These are phyloP conservation scores for Ananas comosus DNA, from an alignment of 176 grass and related monocot species.

Conservation along the genomic window DNA sequence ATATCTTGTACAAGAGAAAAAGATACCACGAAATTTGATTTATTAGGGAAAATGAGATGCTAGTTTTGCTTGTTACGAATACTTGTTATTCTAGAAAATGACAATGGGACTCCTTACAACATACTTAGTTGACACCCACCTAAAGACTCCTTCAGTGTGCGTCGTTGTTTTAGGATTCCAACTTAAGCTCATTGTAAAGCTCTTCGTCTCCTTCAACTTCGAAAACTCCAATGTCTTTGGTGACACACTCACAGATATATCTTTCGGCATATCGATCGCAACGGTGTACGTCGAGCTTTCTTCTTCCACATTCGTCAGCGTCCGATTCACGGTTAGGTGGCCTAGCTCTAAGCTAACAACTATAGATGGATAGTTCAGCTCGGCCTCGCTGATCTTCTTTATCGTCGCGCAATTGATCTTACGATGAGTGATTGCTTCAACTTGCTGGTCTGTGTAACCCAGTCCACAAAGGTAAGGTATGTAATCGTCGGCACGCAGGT, in stretches of 20 bases:
- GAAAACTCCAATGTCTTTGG: constrained; percentile 43
- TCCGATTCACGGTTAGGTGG: constrained; percentile 26
- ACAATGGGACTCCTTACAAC: constrained; percentile 51
- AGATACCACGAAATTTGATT: neutral
- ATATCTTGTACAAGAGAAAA: too few species aligned
- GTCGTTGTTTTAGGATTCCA: neutral
- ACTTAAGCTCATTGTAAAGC: constrained; percentile 36
- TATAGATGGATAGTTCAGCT: constrained; percentile 81
- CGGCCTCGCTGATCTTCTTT: constrained; percentile 21
- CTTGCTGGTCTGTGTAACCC: constrained; percentile 29
- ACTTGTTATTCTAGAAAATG: constrained; percentile 16
- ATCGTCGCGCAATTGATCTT: constrained; percentile 19
- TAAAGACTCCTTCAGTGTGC: constrained; percentile 43
- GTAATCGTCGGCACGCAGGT: constrained; percentile 49
- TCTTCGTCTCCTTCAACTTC: constrained; percentile 38
- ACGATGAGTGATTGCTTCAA: constrained; percentile 45
- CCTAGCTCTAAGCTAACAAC: constrained; percentile 22
- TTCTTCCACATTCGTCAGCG: constrained; percentile 62
- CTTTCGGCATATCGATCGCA: constrained; percentile 26
- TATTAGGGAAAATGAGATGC: neutral
- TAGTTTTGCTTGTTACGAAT: neutral
- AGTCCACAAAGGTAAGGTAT: constrained; percentile 52
- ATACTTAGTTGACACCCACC: constrained; percentile 42
- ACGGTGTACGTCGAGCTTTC: constrained; percentile 28
- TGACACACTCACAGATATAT: constrained; percentile 26